These are phyloP conservation scores for Eimeria necatrix DNA, from an alignment of 169 alveolate genomes.

Conservation along the genomic window DNA sequence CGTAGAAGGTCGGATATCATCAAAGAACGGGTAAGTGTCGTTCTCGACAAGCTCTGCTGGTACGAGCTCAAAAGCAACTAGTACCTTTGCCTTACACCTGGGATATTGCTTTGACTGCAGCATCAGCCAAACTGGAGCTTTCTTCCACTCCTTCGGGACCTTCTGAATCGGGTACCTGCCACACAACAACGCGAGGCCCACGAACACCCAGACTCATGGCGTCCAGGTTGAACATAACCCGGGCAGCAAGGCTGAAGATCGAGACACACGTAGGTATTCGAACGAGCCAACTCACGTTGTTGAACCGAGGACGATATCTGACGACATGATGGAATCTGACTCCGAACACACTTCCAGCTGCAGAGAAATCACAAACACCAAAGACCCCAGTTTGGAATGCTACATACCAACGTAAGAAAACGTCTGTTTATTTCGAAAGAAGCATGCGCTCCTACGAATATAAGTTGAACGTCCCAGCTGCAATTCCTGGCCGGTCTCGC, in stretches of 20 bases:
- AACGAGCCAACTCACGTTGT: slow-evolving; percentile 13
- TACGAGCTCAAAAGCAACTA: slow-evolving; percentile 92
- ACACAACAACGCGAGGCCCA: neutral
- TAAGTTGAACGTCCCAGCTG: too few relatives aligned
- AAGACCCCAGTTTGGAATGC: neutral
- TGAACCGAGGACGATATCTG: slow-evolving; percentile 66
- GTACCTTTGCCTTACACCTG: slow-evolving; percentile 89
- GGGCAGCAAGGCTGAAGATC: neutral
- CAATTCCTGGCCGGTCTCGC: too few relatives aligned
- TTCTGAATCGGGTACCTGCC: slow-evolving; percentile 88
- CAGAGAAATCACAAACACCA: neutral
- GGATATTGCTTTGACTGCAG: slow-evolving; percentile 89
- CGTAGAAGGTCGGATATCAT: slow-evolving; percentile 93
- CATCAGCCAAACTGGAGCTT: slow-evolving; percentile 93
- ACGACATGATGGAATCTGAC: slow-evolving; percentile 45
- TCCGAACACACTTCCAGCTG: slow-evolving; percentile 76
- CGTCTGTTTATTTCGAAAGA: neutral
- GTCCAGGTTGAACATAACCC: neutral
- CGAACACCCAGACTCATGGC: neutral
- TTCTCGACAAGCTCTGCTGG: slow-evolving; percentile 86
- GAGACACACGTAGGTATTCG: neutral
- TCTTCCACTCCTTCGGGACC: slow-evolving; percentile 93
- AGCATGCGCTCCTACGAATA: neutral
- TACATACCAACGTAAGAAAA: neutral
- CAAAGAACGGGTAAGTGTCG: slow-evolving; percentile 90